Conservation (phyloP, 257 asterid genomes). For the Linaria vulgaris region DNA sequence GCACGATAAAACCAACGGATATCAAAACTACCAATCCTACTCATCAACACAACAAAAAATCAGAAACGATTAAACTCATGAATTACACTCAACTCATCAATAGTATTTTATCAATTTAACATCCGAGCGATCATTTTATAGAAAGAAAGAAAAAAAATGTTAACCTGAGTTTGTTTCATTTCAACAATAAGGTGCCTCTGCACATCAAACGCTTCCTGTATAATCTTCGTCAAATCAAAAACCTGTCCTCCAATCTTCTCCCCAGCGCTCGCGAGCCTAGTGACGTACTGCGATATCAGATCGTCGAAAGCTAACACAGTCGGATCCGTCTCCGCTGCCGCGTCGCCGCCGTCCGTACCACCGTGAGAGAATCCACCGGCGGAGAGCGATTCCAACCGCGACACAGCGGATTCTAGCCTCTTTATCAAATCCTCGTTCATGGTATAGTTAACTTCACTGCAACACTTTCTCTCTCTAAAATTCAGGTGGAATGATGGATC, state of each 20-base stretch:
- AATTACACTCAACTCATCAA: background rate
- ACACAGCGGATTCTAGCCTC: slow-evolving; percentile 80
- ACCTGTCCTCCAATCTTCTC: slow-evolving; percentile 91
- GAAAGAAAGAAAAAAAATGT: slow-evolving; percentile 6
- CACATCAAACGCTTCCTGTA: slow-evolving; percentile 63
- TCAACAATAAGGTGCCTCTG: slow-evolving; percentile 79
- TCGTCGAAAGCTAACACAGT: slow-evolving; percentile 75
- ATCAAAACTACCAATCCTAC: background rate
- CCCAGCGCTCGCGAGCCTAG: slow-evolving; percentile 57
- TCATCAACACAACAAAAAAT: background rate
- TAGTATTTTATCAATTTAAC: background rate
- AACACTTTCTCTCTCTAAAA: background rate
- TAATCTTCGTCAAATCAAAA: slow-evolving; percentile 58
- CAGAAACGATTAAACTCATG: background rate
- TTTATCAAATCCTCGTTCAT: slow-evolving; percentile 72
- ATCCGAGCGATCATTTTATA: no score
- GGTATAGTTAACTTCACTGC: background rate
- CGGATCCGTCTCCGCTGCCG: slow-evolving; percentile 61
- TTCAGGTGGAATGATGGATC: no score
- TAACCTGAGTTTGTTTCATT: slow-evolving; percentile 71
- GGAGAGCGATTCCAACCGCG: slow-evolving; percentile 72
- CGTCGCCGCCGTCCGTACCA: slow-evolving; percentile 40
- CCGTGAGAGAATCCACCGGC: slow-evolving; percentile 35
- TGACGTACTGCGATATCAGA: slow-evolving; percentile 58
- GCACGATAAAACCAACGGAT: slow-evolving; percentile 9